These are phyloP conservation scores for Candida lessepsii DNA, from an alignment of 805 yeast genomes.

Conservation along the genomic window DNA sequence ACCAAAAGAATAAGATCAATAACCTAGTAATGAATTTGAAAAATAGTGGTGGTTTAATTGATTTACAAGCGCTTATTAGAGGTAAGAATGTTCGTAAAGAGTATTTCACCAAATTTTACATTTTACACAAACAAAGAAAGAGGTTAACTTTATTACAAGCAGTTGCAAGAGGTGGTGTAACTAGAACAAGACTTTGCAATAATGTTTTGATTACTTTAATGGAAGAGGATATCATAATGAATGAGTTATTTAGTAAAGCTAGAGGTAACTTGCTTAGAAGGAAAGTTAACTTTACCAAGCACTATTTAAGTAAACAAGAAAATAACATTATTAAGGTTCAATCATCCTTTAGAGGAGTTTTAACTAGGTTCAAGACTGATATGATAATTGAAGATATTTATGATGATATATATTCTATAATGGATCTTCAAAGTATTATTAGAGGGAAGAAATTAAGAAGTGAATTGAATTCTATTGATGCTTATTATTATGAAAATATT, in stretches of 20 bases:
- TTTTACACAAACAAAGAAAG: slow-evolving; percentile 6
- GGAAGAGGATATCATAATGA: slow-evolving; percentile 37
- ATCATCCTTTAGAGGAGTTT: slow-evolving; percentile 60
- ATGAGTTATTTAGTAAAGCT: slow-evolving; percentile 40
- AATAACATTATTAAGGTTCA: slow-evolving; percentile 47
- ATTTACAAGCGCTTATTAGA: slow-evolving; percentile 40
- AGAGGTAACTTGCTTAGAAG: slow-evolving; percentile 43
- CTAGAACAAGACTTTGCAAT: slow-evolving; percentile 43
- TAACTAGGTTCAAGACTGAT: slow-evolving; percentile 57
- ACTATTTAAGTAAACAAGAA: slow-evolving; percentile 17
- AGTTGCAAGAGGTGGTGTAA: slow-evolving; percentile 44
- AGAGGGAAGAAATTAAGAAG: slow-evolving; percentile 50
- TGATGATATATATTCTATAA: slow-evolving; percentile 37
- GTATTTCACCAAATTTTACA: slow-evolving; percentile 15
- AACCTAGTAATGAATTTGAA: slow-evolving; percentile 18
- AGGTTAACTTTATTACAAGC: slow-evolving; percentile 38
- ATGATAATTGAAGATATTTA: slow-evolving; percentile 53
- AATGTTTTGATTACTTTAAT: slow-evolving; percentile 41
- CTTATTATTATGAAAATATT: slow-evolving; percentile 54
- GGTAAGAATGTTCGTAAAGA: slow-evolving; percentile 34
- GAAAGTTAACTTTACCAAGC: slow-evolving; percentile 19
- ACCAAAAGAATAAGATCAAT: slow-evolving; percentile 17
- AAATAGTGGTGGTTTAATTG: slow-evolving; percentile 20
- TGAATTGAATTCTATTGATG: slow-evolving; percentile 27
- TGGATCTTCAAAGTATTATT: slow-evolving; percentile 51